Conservation (phyloP, 192 early-diverging fungal genomes). For the Gamsiella multidivaricata region DNA sequence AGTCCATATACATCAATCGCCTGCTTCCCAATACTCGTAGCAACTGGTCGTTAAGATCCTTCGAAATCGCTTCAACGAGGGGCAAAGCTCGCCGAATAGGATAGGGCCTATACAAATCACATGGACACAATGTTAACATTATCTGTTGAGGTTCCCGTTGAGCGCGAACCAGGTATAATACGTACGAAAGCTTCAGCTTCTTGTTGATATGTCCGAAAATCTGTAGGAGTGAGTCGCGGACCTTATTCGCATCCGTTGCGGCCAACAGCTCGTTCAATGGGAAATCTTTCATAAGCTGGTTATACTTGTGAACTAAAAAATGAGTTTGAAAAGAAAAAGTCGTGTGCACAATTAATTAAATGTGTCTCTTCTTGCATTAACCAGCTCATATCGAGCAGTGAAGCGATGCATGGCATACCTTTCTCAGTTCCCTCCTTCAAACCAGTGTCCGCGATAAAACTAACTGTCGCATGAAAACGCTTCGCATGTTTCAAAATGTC, state of each 20-base stretch:
- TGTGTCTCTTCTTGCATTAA: no score
- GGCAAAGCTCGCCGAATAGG: conserved; percentile 91
- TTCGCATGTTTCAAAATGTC: conserved; percentile 97
- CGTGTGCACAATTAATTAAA: no score
- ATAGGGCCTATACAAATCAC: conserved; percentile 66
- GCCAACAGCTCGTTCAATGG: conserved; percentile 96
- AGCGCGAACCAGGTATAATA: neutral
- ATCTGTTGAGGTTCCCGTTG: conserved; percentile 39
- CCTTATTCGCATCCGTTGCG: conserved; percentile 90
- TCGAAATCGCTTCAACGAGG: conserved; percentile 94
- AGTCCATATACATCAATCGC: conserved; percentile 94
- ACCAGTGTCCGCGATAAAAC: conserved; percentile 97
- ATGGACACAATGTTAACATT: neutral
- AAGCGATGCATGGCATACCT: conserved; percentile 41
- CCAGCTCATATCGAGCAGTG: no score
- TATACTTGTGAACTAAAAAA: conserved; percentile 84
- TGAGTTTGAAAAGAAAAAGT: no score
- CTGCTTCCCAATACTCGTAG: conserved; percentile 87
- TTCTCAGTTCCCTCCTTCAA: conserved; percentile 94
- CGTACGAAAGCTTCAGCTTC: conserved; percentile 92
- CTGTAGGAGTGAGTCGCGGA: conserved; percentile 76
- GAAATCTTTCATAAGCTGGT: conserved; percentile 98
- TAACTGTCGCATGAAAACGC: conserved; percentile 97
- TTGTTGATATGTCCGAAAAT: conserved; percentile 98
- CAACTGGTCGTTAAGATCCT: conserved; percentile 94